These are phyloP conservation scores for Phytophthora litchii DNA, from an alignment of 352 stramenopile species.

Conservation along the genomic window DNA sequence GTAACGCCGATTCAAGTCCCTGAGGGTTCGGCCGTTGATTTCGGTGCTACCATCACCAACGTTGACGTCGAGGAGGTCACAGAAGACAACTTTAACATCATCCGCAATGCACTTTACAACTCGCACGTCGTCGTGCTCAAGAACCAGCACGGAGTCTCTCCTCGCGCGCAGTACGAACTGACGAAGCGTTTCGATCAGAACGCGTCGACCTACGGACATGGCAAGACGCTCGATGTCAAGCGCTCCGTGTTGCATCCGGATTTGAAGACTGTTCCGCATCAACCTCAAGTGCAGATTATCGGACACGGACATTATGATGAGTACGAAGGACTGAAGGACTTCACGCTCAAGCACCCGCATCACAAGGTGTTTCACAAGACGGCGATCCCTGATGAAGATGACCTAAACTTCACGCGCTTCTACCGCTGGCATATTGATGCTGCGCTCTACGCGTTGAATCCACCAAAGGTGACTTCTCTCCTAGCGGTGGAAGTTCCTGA, in stretches of 20 bases:
- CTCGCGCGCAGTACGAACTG: slow-evolving; percentile 34
- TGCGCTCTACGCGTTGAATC: slow-evolving; percentile 34
- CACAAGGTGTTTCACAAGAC: slow-evolving; percentile 44
- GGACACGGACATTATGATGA: slow-evolving; percentile 40
- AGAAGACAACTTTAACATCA: slow-evolving; percentile 28
- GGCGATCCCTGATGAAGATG: slow-evolving; percentile 25
- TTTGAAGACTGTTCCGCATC: slow-evolving; percentile 37
- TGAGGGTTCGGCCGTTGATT: slow-evolving; percentile 25
- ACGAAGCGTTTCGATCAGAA: slow-evolving; percentile 33
- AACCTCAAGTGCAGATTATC: slow-evolving; percentile 41
- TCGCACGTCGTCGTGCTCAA: slow-evolving; percentile 40
- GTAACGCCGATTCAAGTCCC: slow-evolving; percentile 24
- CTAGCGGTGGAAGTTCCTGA: slow-evolving; percentile 32
- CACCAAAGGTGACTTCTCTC: slow-evolving; percentile 34
- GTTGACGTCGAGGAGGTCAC: slow-evolving; percentile 31
- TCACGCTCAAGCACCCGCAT: slow-evolving; percentile 37
- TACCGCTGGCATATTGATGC: slow-evolving; percentile 43
- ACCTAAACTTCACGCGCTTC: slow-evolving; percentile 39
- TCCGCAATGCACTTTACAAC: slow-evolving; percentile 35
- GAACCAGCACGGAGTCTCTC: slow-evolving; percentile 29
- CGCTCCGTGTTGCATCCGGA: slow-evolving; percentile 35
- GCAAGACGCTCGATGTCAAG: slow-evolving; percentile 39
- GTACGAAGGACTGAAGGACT: slow-evolving; percentile 39
- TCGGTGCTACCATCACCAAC: slow-evolving; percentile 32
- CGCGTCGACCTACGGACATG: slow-evolving; percentile 36